Evolutionary conservation across 1,139 yeast species (phyloP).

Genomic region (Candida pseudocylindracea): DNA sequence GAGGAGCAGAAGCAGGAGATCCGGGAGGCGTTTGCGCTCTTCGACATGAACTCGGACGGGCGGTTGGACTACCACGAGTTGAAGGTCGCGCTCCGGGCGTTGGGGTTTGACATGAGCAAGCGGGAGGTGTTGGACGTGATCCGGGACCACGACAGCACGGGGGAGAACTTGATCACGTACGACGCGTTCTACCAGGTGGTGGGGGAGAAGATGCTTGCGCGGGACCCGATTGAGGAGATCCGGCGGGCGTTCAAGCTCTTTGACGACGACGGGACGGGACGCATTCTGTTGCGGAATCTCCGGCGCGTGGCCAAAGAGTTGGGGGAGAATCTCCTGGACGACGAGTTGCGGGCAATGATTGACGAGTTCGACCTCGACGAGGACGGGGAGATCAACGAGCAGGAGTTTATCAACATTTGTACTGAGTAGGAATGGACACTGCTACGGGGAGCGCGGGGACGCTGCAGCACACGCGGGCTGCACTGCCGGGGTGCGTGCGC

Average conservation of each 20-base stretch:
- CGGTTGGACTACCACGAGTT: constrained; percentile 79
- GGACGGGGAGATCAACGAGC: constrained; percentile 87
- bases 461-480: no score
- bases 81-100: constrained; percentile 79
- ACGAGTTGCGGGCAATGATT: constrained; percentile 88
- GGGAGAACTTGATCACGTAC: constrained; percentile 48
- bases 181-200: constrained; percentile 70
- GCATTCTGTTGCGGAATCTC: constrained; percentile 60
- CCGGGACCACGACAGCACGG: constrained; percentile 63
- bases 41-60: constrained; percentile 88
- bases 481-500: no score
- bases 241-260: constrained; percentile 76
- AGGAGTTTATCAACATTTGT: constrained; percentile 82
- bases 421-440: constrained; percentile 22
- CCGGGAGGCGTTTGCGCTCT: constrained; percentile 78
- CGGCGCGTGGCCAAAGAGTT: constrained; percentile 82
- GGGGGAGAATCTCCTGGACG: constrained; percentile 83
- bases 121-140: constrained; percentile 64
- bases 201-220: constrained; percentile 51
- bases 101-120: constrained; percentile 76
- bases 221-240: constrained; percentile 90
- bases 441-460: no score
- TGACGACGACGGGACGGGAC: constrained; percentile 79
- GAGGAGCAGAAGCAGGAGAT: constrained; percentile 89
- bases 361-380: constrained; percentile 94